phyloP scores from a whole-genome alignment of 805 yeast species.

The Starmerella sp. region DNA sequence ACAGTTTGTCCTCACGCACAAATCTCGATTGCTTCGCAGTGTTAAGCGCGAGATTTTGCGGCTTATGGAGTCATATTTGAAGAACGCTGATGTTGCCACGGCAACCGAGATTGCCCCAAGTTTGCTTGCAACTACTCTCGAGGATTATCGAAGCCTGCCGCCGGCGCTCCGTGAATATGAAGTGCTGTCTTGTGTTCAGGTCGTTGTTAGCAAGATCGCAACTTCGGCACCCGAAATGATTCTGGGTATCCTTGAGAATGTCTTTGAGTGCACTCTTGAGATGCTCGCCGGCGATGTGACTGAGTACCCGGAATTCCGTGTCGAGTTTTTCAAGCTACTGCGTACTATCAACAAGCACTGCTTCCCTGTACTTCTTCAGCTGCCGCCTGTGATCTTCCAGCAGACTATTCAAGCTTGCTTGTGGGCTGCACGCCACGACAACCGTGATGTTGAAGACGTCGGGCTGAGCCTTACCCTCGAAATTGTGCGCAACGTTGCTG shows the following conservation, averaged over 20 bases:
- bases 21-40: conserved; percentile 90
- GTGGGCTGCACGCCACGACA: conserved; percentile 97
- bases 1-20: conserved; percentile 83
- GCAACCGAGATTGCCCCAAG: conserved; percentile 76
- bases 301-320: conserved; percentile 96
- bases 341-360: conserved; percentile 78
- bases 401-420: conserved; percentile 83
- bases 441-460: conserved; percentile 88
- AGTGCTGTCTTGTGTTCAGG: conserved; percentile 87
- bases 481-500: conserved; percentile 72
- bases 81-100: conserved; percentile 75
- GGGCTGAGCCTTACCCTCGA: conserved; percentile 81
- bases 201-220: conserved; percentile 80
- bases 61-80: conserved; percentile 76
- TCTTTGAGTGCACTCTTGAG: conserved; percentile 84
- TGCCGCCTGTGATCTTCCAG: conserved; percentile 87
- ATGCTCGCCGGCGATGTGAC: conserved; percentile 94
- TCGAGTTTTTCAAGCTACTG: conserved; percentile 82
- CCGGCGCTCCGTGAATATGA: conserved; percentile 98
- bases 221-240: conserved; percentile 61
- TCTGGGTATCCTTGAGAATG: conserved; percentile 73
- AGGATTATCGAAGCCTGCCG: conserved; percentile 76
- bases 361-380: conserved; percentile 72
- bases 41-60: conserved; percentile 88
- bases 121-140: conserved; percentile 69